These are phyloP conservation scores for Pythium apleroticum DNA, from an alignment of 352 stramenopile genomes.

Conservation along the genomic window DNA sequence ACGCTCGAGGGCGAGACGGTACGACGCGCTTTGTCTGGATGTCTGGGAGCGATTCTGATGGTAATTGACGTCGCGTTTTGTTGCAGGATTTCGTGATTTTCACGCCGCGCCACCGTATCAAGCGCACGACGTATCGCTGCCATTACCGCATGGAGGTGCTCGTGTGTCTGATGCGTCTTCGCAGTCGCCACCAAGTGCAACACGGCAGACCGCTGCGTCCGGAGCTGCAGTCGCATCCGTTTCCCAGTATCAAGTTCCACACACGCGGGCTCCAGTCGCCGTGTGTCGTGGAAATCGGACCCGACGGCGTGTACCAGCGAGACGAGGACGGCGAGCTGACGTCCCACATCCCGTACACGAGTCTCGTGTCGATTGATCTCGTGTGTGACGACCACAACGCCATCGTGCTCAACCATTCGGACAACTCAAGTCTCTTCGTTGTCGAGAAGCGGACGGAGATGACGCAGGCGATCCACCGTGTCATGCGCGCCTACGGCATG, in stretches of 20 bases:
- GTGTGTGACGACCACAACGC: slow-evolving; percentile 75
- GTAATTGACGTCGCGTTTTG: no score
- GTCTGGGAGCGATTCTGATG: no score
- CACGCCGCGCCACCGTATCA: slow-evolving; percentile 74
- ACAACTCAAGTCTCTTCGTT: slow-evolving; percentile 82
- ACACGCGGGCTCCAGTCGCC: slow-evolving; percentile 54
- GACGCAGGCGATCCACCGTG: slow-evolving; percentile 59
- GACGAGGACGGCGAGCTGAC: slow-evolving; percentile 75
- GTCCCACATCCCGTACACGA: slow-evolving; percentile 82
- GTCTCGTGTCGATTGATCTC: slow-evolving; percentile 78
- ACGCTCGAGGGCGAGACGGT: slow-evolving; percentile 67
- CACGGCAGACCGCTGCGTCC: slow-evolving; percentile 20
- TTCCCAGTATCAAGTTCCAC: slow-evolving; percentile 64
- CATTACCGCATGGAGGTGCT: slow-evolving; percentile 84
- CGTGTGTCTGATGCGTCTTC: slow-evolving; percentile 74
- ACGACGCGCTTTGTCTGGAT: neutral
- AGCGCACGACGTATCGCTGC: slow-evolving; percentile 81
- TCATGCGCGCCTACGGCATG: slow-evolving; percentile 80
- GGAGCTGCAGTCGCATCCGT: slow-evolving; percentile 57
- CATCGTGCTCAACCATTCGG: slow-evolving; percentile 73
- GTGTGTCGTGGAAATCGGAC: slow-evolving; percentile 67
- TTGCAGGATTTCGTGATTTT: slow-evolving; percentile 60
- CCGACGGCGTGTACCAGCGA: slow-evolving; percentile 75
- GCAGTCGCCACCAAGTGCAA: slow-evolving; percentile 58
- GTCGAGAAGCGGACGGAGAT: slow-evolving; percentile 66